Evolutionary conservation across 345 rosid genomes (phyloP).

Genomic region (Adansonia digitata): DNA sequence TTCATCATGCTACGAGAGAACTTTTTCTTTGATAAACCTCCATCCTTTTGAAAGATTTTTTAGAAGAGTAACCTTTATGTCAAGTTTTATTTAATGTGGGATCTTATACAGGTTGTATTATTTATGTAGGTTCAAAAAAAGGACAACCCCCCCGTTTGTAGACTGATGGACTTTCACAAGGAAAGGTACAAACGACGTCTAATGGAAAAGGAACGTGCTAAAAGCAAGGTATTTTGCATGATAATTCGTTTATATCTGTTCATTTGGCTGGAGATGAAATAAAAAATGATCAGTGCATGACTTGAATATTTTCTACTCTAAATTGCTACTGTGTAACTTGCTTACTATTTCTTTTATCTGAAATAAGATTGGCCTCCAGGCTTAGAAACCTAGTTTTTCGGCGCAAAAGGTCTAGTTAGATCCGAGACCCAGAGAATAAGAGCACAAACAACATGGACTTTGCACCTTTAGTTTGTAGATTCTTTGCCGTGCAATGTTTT

Average conservation of each 20-base stretch:
- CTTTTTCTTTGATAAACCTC: background rate
- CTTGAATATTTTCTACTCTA: background rate
- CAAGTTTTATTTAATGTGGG: background rate
- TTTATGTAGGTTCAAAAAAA: slow-evolving; percentile 41
- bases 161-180: slow-evolving; percentile 47
- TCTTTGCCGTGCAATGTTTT: too few relatives aligned
- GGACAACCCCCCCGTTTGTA: slow-evolving; percentile 60
- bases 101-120: background rate
- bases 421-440: too few relatives aligned
- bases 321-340: too few relatives aligned
- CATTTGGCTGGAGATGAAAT: background rate
- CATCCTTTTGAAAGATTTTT: background rate
- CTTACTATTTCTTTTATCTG: too few relatives aligned
- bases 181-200: slow-evolving; percentile 30
- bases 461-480: too few relatives aligned
- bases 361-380: too few relatives aligned
- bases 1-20: background rate
- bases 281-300: background rate
- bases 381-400: too few relatives aligned
- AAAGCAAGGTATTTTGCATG: slow-evolving; percentile 40
- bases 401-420: too few relatives aligned
- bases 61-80: background rate
- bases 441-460: too few relatives aligned
- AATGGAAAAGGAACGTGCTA: slow-evolving; percentile 48
- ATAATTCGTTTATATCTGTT: background rate